These are phyloP conservation scores for Artemisia tridentata DNA, from an alignment of 129 eudicot genomes.

Conservation along the genomic window DNA sequence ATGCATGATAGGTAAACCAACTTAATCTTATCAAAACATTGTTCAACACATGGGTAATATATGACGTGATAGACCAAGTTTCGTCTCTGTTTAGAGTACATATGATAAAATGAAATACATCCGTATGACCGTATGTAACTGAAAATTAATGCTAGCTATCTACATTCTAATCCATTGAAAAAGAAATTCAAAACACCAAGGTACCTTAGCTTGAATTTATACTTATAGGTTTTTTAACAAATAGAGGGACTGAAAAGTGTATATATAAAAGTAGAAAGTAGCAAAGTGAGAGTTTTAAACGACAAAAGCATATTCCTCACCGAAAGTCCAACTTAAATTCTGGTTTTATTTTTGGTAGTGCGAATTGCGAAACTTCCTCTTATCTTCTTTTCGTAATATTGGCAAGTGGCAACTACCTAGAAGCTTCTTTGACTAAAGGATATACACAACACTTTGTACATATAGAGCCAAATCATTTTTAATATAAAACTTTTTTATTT, in stretches of 20 bases:
- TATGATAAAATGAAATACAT: too few species aligned
- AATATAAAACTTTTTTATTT: neutral
- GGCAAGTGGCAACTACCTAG: neutral
- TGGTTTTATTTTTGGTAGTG: neutral
- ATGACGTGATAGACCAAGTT: too few species aligned
- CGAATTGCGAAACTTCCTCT: conserved; percentile 9
- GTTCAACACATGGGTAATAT: too few species aligned
- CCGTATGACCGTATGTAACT: too few species aligned
- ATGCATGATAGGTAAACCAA: too few species aligned
- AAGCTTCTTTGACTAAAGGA: conserved; percentile 14
- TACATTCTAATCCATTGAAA: neutral
- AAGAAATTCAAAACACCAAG: neutral
- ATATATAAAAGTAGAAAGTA: conserved; percentile 13
- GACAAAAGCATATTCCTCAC: conserved; percentile 33
- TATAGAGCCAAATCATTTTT: neutral
- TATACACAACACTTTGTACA: neutral
- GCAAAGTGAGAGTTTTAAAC: conserved; percentile 1
- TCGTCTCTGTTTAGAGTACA: too few species aligned
- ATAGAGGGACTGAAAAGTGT: neutral
- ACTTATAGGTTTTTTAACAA: neutral
- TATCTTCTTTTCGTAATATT: neutral
- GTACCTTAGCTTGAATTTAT: neutral
- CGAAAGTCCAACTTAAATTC: conserved; percentile 30
- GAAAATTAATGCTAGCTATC: neutral
- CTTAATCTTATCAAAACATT: too few species aligned